phyloP scores from a whole-genome alignment of 2,329 filamentous ascomycete genomes.

The Diaporthe vexans region DNA sequence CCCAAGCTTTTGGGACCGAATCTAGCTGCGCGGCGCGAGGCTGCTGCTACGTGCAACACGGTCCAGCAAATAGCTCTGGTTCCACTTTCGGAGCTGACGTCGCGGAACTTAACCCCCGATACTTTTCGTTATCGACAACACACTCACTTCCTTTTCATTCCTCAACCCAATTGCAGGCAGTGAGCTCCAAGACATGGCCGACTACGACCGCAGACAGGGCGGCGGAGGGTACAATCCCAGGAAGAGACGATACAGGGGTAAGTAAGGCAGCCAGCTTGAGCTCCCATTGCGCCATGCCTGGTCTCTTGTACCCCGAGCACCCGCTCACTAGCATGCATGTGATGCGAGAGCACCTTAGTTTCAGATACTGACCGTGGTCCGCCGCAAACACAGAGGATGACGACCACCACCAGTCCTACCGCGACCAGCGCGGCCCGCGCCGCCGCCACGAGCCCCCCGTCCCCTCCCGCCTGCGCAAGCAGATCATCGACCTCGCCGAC shows the following conservation, averaged over 20 bases:
- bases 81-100: slow-evolving; percentile 35
- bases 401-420: slow-evolving; percentile 61
- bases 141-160: background rate
- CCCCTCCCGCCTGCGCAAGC: slow-evolving; percentile 79
- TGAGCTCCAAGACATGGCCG: slow-evolving; percentile 62
- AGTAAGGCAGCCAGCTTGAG: background rate
- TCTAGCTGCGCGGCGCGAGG: slow-evolving; percentile 31
- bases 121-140: slow-evolving; percentile 1
- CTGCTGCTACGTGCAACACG: slow-evolving; percentile 26
- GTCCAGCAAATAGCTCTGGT: slow-evolving; percentile 33
- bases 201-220: slow-evolving; percentile 70
- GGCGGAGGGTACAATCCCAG: slow-evolving; percentile 71
- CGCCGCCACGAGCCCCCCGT: slow-evolving; percentile 79
- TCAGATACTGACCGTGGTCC: slow-evolving; percentile 33
- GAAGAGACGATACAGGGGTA: slow-evolving; percentile 87
- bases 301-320: background rate
- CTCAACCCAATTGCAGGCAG: slow-evolving; percentile 1
- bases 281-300: background rate
- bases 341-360: background rate
- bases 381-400: slow-evolving; percentile 68
- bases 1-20: background rate
- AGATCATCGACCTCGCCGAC: slow-evolving; percentile 85
- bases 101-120: slow-evolving; percentile 4
- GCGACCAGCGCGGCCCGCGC: slow-evolving; percentile 80
- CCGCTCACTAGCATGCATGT: background rate